Evolutionary conservation across 257 asterid genomes (phyloP).

Genomic region (Schizonepeta tenuifolia): DNA sequence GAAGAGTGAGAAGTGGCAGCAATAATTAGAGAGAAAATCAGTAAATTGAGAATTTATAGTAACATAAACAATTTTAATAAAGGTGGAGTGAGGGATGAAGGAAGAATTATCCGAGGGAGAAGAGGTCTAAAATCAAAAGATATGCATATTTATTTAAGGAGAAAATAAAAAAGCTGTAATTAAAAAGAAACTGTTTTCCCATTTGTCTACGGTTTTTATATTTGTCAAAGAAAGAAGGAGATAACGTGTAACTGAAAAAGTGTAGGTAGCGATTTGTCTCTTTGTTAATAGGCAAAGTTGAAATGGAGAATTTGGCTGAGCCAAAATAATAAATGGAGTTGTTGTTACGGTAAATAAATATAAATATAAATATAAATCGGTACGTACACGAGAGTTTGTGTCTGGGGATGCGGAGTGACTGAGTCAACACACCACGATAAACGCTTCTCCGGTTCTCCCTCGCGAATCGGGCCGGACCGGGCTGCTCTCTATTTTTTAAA

Average conservation of each 20-base stretch:
- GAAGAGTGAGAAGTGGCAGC: conserved; percentile 34
- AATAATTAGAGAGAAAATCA: conserved; percentile 1
- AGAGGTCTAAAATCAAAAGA: not conserved
- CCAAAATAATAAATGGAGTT: not conserved
- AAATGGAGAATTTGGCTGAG: not conserved
- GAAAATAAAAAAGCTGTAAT: not conserved
- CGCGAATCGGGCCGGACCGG: no score
- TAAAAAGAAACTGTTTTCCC: not conserved
- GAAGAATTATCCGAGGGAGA: conserved; percentile 31
- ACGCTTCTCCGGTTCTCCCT: no score
- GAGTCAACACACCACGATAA: no score
- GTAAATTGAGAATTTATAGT: not conserved
- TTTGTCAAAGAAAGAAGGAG: conserved; percentile 3
- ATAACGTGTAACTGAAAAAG: conserved; percentile 29
- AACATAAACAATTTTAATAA: no score
- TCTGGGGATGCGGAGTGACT: no score
- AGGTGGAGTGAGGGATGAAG: not conserved
- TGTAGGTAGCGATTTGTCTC: not conserved
- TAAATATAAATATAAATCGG: no score
- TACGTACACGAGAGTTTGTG: no score
- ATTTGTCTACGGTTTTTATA: not conserved
- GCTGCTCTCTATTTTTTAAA: no score
- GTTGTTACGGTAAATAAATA: no score
- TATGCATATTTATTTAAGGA: not conserved
- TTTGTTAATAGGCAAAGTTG: not conserved